Evolutionary conservation across 106 monocot species (phyloP).

Genomic region (Dioscorea zingiberensis): DNA sequence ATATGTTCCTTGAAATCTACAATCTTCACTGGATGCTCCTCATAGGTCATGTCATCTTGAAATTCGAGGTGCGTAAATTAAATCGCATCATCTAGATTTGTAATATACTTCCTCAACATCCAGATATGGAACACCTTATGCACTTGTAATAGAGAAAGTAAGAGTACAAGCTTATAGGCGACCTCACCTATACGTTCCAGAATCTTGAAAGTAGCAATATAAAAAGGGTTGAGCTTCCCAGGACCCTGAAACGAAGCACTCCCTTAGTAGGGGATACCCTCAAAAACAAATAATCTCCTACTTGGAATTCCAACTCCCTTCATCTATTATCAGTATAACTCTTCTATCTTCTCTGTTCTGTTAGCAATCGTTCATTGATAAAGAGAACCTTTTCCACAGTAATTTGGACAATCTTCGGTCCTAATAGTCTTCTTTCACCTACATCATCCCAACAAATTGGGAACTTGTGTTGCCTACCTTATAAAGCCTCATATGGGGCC

Average conservation of each 20-base stretch:
- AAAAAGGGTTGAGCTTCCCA: not conserved
- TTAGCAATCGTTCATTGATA: too few species aligned
- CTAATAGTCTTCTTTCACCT: not conserved
- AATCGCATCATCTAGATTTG: too few species aligned
- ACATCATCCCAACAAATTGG: slow-evolving; percentile 1
- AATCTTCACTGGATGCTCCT: too few species aligned
- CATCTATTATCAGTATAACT: not conserved
- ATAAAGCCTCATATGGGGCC: not conserved
- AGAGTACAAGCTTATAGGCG: not conserved
- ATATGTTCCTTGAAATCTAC: too few species aligned
- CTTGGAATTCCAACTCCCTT: not conserved
- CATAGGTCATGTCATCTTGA: too few species aligned
- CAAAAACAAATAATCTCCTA: not conserved
- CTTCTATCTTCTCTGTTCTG: not conserved
- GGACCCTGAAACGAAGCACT: not conserved
- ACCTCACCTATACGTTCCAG: not conserved
- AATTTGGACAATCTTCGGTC: too few species aligned
- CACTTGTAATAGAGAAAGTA: too few species aligned
- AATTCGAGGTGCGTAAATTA: too few species aligned
- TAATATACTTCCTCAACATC: too few species aligned
- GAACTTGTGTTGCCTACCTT: not conserved
- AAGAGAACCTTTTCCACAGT: too few species aligned
- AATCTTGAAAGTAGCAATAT: not conserved
- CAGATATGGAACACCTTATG: too few species aligned
- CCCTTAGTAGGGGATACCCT: not conserved